These are phyloP conservation scores for Lachancea fermentati DNA, from an alignment of 805 yeast species.

Conservation along the genomic window DNA sequence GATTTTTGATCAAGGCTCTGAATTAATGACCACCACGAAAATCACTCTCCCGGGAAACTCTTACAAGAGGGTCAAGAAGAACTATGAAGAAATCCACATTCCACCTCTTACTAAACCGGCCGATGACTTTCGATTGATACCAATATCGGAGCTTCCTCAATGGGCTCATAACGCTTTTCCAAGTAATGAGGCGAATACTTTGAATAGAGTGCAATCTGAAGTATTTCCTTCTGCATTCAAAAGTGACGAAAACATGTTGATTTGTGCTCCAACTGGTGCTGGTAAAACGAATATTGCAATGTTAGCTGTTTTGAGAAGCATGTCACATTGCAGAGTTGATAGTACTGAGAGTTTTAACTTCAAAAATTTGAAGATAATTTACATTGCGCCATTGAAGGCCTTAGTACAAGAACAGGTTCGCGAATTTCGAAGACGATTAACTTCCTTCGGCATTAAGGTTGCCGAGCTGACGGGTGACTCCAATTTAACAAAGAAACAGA, in stretches of 20 bases:
- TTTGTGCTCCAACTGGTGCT: constrained; percentile 99
- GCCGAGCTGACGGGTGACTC: constrained; percentile 91
- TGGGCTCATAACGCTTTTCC: constrained; percentile 84
- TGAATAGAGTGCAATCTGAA: constrained; percentile 80
- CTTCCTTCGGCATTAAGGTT: constrained; percentile 60
- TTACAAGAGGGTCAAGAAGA: constrained; percentile 60
- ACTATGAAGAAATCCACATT: constrained; percentile 85
- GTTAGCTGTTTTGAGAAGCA: constrained; percentile 62
- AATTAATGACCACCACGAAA: constrained; percentile 57
- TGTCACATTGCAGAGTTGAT: constrained; percentile 46
- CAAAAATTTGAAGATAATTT: constrained; percentile 67
- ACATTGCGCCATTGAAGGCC: constrained; percentile 91
- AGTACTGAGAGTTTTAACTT: constrained; percentile 46
- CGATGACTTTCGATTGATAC: constrained; percentile 40
- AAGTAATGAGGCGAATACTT: constrained; percentile 50
- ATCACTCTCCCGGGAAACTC: constrained; percentile 81
- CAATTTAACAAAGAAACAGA: constrained; percentile 66
- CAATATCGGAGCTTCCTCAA: constrained; percentile 59
- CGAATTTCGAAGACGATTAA: constrained; percentile 69
- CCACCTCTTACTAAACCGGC: constrained; percentile 69
- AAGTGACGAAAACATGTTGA: constrained; percentile 61
- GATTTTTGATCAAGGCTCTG: constrained; percentile 68
- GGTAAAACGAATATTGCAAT: constrained; percentile 98
- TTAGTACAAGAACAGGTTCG: constrained; percentile 92
- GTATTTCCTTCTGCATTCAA: constrained; percentile 76